A percentile compares a stretch with the other conserved stretches of the same genome.
These are phyloP conservation scores for Tripidium arundinaceum DNA, from an alignment of 202 grass and related monocot genomes.

Conservation along the genomic window DNA sequence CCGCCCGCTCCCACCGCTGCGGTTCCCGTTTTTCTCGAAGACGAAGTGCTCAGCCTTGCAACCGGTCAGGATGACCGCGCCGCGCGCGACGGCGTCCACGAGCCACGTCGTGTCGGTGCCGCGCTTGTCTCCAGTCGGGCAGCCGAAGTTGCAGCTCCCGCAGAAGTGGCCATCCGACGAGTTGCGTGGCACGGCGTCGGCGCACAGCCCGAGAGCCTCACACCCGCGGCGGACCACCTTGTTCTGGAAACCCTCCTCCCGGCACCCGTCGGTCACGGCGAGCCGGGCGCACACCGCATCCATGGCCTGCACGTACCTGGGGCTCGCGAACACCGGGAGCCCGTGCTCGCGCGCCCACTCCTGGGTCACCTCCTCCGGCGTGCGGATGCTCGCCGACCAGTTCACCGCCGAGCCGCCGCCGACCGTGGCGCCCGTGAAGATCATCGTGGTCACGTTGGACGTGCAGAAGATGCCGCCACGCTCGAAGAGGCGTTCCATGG, in stretches of 20 bases:
- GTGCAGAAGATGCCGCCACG: constrained; percentile 54
- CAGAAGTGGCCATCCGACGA: constrained; percentile 71
- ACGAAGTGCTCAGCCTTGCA: constrained; percentile 79
- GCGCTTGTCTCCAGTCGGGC: constrained; percentile 66
- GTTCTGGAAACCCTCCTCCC: constrained; percentile 82
- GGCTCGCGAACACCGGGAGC: constrained; percentile 46
- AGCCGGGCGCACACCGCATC: constrained; percentile 65
- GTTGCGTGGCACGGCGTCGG: constrained; percentile 64
- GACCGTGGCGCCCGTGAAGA: constrained; percentile 70
- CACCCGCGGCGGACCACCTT: constrained; percentile 65
- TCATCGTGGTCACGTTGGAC: constrained; percentile 37
- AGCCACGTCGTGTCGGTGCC: constrained; percentile 93
- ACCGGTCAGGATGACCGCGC: constrained; percentile 67
- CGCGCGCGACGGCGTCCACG: constrained; percentile 60
- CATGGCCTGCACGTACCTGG: constrained; percentile 47
- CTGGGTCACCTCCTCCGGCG: constrained; percentile 44
- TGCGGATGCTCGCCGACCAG: constrained; percentile 88
- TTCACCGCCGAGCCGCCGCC: constrained; percentile 89
- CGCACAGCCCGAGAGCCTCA: constrained; percentile 49
- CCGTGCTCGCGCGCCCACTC: constrained; percentile 66
- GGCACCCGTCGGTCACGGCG: constrained; percentile 44
- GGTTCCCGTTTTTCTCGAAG: constrained; percentile 11
- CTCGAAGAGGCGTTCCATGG: constrained; percentile 60
- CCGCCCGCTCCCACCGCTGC: neutral
- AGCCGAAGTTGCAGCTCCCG: constrained; percentile 65